These are phyloP conservation scores for Apophysomyces ossiformis DNA, from an alignment of 371 early-diverging fungal genomes.

Conservation along the genomic window DNA sequence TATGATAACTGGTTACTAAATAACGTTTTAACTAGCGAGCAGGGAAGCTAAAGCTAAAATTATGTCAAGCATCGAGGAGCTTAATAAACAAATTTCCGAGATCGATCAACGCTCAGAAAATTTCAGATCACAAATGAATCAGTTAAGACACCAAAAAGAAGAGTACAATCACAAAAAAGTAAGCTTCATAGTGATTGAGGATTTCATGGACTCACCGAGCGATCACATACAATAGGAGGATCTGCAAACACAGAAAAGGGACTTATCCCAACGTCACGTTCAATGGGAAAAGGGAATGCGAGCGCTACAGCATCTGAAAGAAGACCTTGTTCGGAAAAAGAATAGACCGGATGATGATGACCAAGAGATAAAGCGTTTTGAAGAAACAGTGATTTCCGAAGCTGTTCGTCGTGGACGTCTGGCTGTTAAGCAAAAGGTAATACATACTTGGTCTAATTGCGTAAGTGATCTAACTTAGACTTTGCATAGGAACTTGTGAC, in stretches of 20 bases:
- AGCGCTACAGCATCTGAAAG: conserved; percentile 9
- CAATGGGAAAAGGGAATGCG: conserved; percentile 19
- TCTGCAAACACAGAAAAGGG: conserved; percentile 28
- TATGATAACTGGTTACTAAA: neutral
- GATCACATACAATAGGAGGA: conserved; percentile 23
- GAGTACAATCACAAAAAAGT: conserved; percentile 39
- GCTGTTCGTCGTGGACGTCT: conserved; percentile 19
- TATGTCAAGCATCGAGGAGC: neutral
- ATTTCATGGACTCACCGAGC: neutral
- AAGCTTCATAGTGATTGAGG: neutral
- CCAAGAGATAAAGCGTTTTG: conserved; percentile 14
- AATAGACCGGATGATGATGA: neutral
- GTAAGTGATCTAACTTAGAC: neutral
- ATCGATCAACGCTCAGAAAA: conserved; percentile 11
- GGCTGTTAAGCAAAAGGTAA: conserved; percentile 16
- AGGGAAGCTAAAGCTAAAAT: neutral
- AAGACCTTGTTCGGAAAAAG: conserved; percentile 9
- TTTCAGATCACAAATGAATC: conserved; percentile 22
- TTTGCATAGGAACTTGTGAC: conserved; percentile 13
- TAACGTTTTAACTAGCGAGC: neutral
- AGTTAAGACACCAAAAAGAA: conserved; percentile 28
- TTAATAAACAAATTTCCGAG: conserved; percentile 14
- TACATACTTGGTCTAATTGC: neutral
- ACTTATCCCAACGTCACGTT: conserved; percentile 14
- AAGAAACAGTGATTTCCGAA: conserved; percentile 10